Base-by-base conservation (phyloP, 2,329 filamentous ascomycete species). In the Diaporthe vaccinii region DNA sequence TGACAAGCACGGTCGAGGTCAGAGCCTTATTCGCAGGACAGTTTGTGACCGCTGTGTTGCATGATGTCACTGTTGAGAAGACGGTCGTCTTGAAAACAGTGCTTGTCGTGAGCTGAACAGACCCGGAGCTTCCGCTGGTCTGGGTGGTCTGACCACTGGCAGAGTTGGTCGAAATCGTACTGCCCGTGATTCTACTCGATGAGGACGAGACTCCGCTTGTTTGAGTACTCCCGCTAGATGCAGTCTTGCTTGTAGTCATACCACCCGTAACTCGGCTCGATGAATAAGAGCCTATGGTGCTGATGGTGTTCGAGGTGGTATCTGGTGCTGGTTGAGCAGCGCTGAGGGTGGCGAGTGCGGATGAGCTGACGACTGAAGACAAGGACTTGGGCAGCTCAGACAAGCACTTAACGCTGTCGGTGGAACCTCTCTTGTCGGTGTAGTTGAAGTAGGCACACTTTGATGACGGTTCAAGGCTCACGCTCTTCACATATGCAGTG, bases 391-490 rank as follows among this genome's bases (percentile, higher is more conserved):
- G 70, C 34, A 72, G 34, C 20, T 59, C 44, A 1, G 41, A 28
- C 15, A 72, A 49, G n/a, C 70, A 72, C 17, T 72, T n/a, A 20
- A 72, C 57, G 25, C 70, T 72, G 9, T 61, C 31, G 44, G 31
- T 39, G 9, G 70, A 72, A 2, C 70, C 70, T 3, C 31, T 72
- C 28, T 39, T 72, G 34, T 72, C 70, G 8, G 70, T 72, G 12
- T 72, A 72, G 20, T 72, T 72, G 25, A 41, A 72, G n/a, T 72
- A 72, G 17, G 70, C 70, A 55, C 70, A 72, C 15, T 31, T 72
- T 14, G 57, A 72, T 12, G 57, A 10, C 15, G 70, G 70, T 28
- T 53, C 70, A 8, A 72, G 46, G 28, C 62, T 53, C n/a, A 72
- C 57, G 4, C n/a, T 62, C 57, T 53, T 72, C 12, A 72, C 57